Evolutionary conservation across 2,329 filamentous ascomycete genomes (phyloP), one percentile per base, ranked within the genome.

Genomic region (Ophiostoma ips): DNA sequence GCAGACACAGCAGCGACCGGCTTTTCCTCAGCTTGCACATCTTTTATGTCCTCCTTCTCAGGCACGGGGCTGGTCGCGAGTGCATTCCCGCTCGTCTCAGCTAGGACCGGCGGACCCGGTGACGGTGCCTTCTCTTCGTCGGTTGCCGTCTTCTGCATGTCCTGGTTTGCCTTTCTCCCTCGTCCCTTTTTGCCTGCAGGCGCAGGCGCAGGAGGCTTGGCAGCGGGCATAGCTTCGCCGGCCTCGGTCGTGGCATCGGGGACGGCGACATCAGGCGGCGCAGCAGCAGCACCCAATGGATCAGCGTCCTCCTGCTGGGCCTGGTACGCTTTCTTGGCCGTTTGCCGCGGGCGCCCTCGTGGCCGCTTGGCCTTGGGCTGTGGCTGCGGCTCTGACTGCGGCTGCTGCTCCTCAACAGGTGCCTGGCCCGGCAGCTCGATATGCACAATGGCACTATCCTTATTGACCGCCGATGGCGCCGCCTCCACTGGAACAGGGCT

Each of bases 291-390:
- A n/a, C n/a, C n/a, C n/a, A n/a, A n/a, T n/a, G n/a, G n/a, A n/a
- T n/a, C n/a, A n/a, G n/a, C n/a, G n/a, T n/a, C n/a, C n/a, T 50
- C 33, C 2, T 36, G 21, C 12, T 38, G 38, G 33, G 35, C 40
- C 21, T 31, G 28, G 16, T 18, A n/a, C n/a, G 33, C 37, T 13
- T 43, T 34, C 19, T 12, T 40, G 4, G 45, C 24, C 18, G 24
- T 18, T 50, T 53, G 56, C 48, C 34, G 35, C 35, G 50, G 40
- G 5, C 49, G 48, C 21, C 49, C 53, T 34, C 21, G 28, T 41
- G 1, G 38, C 37, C 41, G 38, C 15, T 50, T 54, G n/a, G 24
- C 15, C 12, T n/a, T n/a, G n/a, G 9, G 19, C 7, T 28, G 24
- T 21, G 30, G 15, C 12, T 11, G 18, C 0, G 35, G 30, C 8